Evolutionary conservation across 2,329 filamentous ascomycete genomes (phyloP).

Genomic region (Penicillium olsonii): DNA sequence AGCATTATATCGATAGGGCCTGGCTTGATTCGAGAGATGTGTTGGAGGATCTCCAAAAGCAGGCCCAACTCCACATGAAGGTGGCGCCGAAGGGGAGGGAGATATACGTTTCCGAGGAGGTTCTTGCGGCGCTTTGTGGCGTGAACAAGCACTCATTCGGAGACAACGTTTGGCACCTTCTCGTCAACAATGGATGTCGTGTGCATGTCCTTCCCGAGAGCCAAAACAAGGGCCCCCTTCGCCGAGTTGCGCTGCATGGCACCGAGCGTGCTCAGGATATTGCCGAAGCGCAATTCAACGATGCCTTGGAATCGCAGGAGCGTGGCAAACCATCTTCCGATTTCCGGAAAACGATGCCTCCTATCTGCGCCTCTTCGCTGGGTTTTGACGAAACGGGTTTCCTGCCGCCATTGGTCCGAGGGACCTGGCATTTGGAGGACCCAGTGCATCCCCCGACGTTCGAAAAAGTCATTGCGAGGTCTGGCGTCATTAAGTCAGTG

Average conservation of each 20-base stretch:
- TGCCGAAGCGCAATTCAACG: conserved; percentile 29
- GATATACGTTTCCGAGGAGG: conserved; percentile 38
- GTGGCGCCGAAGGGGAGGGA: conserved; percentile 25
- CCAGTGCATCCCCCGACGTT: conserved; percentile 9
- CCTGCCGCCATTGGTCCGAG: conserved; percentile 32
- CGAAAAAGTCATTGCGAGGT: conserved; percentile 17
- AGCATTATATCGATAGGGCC: conserved; percentile 6
- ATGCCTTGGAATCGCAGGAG: too few species aligned
- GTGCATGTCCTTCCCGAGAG: conserved; percentile 37
- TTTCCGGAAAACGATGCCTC: conserved; percentile 29
- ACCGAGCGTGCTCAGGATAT: conserved; percentile 35
- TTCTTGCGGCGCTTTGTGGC: conserved; percentile 36
- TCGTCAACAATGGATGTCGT: conserved; percentile 39
- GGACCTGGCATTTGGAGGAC: conserved; percentile 31
- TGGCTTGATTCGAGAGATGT: conserved; percentile 31
- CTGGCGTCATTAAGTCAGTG: conserved; percentile 30
- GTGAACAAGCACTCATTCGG: conserved; percentile 27
- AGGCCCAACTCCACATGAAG: conserved; percentile 7
- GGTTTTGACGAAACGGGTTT: conserved; percentile 24
- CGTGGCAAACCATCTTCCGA: too few species aligned
- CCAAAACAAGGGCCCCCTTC: conserved; percentile 33
- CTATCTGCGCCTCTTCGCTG: conserved; percentile 32
- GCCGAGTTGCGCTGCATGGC: conserved; percentile 39
- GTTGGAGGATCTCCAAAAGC: conserved; percentile 17
- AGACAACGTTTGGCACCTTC: conserved; percentile 42